phyloP scores from a whole-genome alignment of 768 basidiomycete genomes.

The Calvatia gigantea region DNA sequence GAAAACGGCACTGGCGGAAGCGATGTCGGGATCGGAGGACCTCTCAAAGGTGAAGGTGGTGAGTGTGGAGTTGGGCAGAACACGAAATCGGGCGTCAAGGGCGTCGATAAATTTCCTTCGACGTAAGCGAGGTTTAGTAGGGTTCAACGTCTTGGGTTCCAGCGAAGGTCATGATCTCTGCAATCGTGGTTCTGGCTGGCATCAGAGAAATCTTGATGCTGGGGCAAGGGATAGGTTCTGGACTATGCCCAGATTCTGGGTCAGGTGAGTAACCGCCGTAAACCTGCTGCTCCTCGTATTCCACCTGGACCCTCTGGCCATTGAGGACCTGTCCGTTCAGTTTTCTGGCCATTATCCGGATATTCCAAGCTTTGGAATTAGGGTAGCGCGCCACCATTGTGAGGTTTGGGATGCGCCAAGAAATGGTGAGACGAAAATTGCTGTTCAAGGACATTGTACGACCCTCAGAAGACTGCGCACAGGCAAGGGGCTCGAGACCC shows the following conservation, averaged over 20 bases:
- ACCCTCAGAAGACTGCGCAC: slow-evolving; percentile 32
- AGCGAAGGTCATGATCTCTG: not conserved
- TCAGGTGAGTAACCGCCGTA: not conserved
- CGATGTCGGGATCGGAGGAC: not conserved
- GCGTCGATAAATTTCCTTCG: slow-evolving; percentile 10
- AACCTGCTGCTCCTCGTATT: slow-evolving; percentile 35
- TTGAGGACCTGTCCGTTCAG: slow-evolving; percentile 33
- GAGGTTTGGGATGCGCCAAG: slow-evolving; percentile 46
- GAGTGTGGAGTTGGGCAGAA: not conserved
- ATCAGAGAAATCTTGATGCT: slow-evolving; percentile 11
- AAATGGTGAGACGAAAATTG: slow-evolving; percentile 43
- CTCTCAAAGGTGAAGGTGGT: slow-evolving; percentile 7
- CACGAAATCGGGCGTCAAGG: slow-evolving; percentile 3
- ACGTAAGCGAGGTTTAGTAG: not conserved
- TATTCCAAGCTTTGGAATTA: slow-evolving; percentile 21
- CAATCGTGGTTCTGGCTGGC: not conserved
- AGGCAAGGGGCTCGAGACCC: slow-evolving; percentile 37
- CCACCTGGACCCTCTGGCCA: slow-evolving; percentile 42
- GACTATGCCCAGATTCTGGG: too few relatives aligned
- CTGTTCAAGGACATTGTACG: slow-evolving; percentile 35
- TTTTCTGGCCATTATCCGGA: slow-evolving; percentile 28
- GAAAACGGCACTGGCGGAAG: slow-evolving; percentile 41
- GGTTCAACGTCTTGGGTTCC: not conserved
- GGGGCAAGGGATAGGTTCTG: too few relatives aligned
- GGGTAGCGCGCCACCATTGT: slow-evolving; percentile 43